phyloP scores from a whole-genome alignment of 768 basidiomycete genomes.

The Harrya chromipes region DNA sequence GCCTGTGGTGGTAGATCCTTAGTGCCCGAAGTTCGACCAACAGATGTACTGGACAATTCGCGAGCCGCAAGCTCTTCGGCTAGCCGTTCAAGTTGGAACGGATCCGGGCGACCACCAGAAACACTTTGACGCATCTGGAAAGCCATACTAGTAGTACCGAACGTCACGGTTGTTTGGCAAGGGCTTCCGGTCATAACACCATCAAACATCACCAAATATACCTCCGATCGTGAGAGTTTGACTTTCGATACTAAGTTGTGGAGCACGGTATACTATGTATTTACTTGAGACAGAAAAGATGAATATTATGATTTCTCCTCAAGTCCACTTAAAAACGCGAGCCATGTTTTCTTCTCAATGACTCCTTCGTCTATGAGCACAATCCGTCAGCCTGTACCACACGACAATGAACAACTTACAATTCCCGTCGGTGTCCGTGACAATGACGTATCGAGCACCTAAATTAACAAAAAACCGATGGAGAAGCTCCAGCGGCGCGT shows the following conservation, averaged over 20 bases:
- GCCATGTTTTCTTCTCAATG: constrained; percentile 93
- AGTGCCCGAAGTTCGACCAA: constrained; percentile 1
- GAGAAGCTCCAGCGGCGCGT: constrained; percentile 87
- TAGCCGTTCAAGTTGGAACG: constrained; percentile 65
- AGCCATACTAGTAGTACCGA: too few relatives aligned
- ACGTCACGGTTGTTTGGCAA: constrained; percentile 28
- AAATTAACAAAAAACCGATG: constrained; percentile 95
- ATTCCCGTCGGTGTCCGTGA: constrained; percentile 76
- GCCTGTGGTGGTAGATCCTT: constrained; percentile 24
- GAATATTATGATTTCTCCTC: constrained; percentile 48
- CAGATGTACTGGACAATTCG: constrained; percentile 37
- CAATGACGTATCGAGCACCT: constrained; percentile 86
- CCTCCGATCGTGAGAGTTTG: too few relatives aligned
- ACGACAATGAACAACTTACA: constrained; percentile 48
- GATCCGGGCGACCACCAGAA: constrained; percentile 38
- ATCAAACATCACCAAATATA: constrained; percentile 14
- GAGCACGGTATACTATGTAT: not conserved
- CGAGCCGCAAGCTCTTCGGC: constrained; percentile 67
- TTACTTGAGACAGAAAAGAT: not conserved
- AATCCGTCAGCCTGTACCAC: not conserved
- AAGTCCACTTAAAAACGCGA: constrained; percentile 77
- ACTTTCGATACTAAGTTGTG: too few relatives aligned
- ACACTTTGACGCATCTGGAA: constrained; percentile 14
- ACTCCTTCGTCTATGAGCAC: constrained; percentile 70
- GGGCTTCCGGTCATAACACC: constrained; percentile 24